A percentile compares a stretch with the other conserved stretches of the same genome.
Evolutionary conservation across 176 grass and related monocot genomes (phyloP).

Genomic region (Oryza meridionalis): DNA sequence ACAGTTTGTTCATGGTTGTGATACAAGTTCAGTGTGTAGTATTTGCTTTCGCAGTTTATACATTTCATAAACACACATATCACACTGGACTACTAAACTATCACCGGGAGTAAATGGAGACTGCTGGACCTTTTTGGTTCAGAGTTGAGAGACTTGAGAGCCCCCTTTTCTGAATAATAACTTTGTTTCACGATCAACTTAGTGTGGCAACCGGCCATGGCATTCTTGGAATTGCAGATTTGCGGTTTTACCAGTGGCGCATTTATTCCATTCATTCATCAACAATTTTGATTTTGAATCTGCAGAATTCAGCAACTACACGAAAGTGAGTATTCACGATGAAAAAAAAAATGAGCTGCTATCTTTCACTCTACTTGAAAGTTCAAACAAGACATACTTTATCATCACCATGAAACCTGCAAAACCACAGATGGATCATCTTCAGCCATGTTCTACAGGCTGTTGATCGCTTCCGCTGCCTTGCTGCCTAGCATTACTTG

Average conservation of each 20-base stretch:
- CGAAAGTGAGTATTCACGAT: not conserved
- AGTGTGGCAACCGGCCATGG: not conserved
- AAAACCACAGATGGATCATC: not conserved
- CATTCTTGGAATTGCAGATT: not conserved
- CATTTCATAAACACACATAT: not conserved
- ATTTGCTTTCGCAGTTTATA: not conserved
- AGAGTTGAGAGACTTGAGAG: not conserved
- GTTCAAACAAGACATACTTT: not conserved
- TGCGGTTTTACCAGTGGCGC: not conserved
- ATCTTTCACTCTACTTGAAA: not conserved
- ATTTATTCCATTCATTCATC: not conserved
- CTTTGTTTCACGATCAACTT: not conserved
- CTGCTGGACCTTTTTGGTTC: not conserved
- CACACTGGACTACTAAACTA: not conserved
- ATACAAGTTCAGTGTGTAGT: not conserved
- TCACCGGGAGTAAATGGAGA: not conserved
- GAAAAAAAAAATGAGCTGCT: not conserved
- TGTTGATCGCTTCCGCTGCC: not conserved
- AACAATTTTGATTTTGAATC: not conserved
- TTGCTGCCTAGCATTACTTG: conserved; percentile 37
- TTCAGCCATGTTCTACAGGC: not conserved
- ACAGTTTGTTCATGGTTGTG: not conserved
- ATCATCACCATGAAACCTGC: conserved; percentile 30
- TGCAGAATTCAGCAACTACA: conserved; percentile 17
- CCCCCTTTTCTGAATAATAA: not conserved